These are phyloP conservation scores for Phoenix roebelenii DNA, from an alignment of 176 grass and related monocot species.

Conservation along the genomic window DNA sequence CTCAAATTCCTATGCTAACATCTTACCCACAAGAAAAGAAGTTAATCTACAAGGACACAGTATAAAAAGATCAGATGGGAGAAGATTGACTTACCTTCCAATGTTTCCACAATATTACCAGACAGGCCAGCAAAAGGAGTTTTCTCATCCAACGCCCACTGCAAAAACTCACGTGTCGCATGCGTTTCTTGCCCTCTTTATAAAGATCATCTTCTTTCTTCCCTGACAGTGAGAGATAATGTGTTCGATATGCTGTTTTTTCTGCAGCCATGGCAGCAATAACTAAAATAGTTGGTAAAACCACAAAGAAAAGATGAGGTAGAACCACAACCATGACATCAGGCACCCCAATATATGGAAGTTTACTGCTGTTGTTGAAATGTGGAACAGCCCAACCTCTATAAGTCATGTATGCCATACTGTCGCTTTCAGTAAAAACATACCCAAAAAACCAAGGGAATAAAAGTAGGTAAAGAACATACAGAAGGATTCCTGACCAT, in stretches of 20 bases:
- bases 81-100: slow-evolving; percentile 44
- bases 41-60: no score
- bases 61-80: neutral
- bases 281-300: slow-evolving; percentile 57
- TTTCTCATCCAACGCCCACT: slow-evolving; percentile 68
- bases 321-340: slow-evolving; percentile 92
- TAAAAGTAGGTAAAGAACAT: slow-evolving; percentile 57
- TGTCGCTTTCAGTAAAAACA: slow-evolving; percentile 50
- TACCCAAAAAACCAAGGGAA: slow-evolving; percentile 87
- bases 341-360: slow-evolving; percentile 43
- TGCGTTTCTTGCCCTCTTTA: slow-evolving; percentile 42
- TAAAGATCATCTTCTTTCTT: slow-evolving; percentile 80
- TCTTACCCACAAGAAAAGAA: no score
- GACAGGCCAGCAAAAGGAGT: slow-evolving; percentile 41
- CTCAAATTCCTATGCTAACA: no score
- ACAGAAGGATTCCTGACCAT: slow-evolving; percentile 58
- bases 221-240: slow-evolving; percentile 68
- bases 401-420: slow-evolving; percentile 58
- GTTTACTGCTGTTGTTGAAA: slow-evolving; percentile 17
- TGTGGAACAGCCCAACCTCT: slow-evolving; percentile 56
- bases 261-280: slow-evolving; percentile 71
- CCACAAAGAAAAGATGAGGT: slow-evolving; percentile 73
- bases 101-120: slow-evolving; percentile 68
- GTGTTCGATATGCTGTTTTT: slow-evolving; percentile 40
- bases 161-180: slow-evolving; percentile 29